These are phyloP conservation scores for Westerdykella ornata DNA, from an alignment of 2,329 filamentous ascomycete species.

Conservation along the genomic window DNA sequence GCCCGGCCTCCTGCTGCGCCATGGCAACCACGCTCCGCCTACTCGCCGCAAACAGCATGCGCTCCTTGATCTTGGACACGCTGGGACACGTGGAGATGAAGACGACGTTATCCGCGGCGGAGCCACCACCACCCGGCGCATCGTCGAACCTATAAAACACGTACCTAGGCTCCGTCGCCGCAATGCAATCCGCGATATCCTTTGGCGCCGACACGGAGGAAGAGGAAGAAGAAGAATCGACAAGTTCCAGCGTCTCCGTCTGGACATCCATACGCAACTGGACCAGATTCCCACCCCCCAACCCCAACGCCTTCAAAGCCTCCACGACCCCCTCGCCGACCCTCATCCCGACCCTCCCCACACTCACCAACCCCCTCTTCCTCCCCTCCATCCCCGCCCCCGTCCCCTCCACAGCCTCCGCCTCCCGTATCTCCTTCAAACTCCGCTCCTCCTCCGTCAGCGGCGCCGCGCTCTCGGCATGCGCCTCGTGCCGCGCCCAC, in stretches of 20 bases:
- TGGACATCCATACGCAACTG: slow-evolving; percentile 68
- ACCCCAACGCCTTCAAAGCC: slow-evolving; percentile 56
- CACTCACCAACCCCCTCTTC: slow-evolving; percentile 38
- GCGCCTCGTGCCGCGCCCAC: slow-evolving; percentile 66
- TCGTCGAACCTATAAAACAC: slow-evolving; percentile 68
- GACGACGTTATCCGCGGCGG: slow-evolving; percentile 52
- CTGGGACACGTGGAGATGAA: slow-evolving; percentile 80
- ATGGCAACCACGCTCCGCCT: slow-evolving; percentile 55
- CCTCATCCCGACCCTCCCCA: slow-evolving; percentile 43
- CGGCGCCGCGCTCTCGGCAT: slow-evolving; percentile 56
- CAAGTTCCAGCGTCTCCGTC: slow-evolving; percentile 55
- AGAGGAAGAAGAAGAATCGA: slow-evolving; percentile 40
- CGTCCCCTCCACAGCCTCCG: slow-evolving; percentile 65
- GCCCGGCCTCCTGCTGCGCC: slow-evolving; percentile 58
- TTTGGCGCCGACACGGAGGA: slow-evolving; percentile 49
- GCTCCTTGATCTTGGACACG: slow-evolving; percentile 67
- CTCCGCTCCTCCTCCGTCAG: slow-evolving; percentile 72
- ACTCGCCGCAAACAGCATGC: slow-evolving; percentile 73
- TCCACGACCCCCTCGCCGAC: slow-evolving; percentile 57
- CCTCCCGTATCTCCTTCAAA: slow-evolving; percentile 64
- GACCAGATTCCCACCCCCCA: slow-evolving; percentile 47
- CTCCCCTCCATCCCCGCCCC: slow-evolving; percentile 44
- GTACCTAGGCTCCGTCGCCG: slow-evolving; percentile 64
- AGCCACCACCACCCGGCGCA: slow-evolving; percentile 31
- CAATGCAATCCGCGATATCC: slow-evolving; percentile 56